Evolutionary conservation across 768 basidiomycete genomes (phyloP), one percentile per base, ranked within the genome.

Genomic region (Artomyces pyxidatus): DNA sequence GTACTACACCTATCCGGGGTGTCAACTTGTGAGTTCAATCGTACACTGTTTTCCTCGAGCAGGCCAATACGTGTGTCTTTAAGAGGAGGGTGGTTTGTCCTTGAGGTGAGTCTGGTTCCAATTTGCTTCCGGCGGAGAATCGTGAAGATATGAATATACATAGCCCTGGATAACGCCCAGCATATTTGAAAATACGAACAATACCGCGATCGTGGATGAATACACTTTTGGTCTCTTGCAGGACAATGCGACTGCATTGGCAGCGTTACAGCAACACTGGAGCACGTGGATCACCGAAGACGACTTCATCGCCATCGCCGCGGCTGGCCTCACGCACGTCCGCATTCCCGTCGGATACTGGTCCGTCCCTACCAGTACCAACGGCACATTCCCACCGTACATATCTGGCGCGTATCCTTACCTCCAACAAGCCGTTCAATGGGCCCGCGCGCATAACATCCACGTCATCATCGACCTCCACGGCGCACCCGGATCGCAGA

Each of bases 111-210:
- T n/a, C n/a, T n/a, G n/a, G n/a, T n/a, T n/a, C n/a, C n/a, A n/a
- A n/a, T n/a, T n/a, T n/a, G n/a, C n/a, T n/a, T n/a, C n/a, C n/a
- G n/a, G n/a, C n/a, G n/a, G n/a, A n/a, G n/a, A n/a, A n/a, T n/a
- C n/a, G n/a, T n/a, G n/a, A n/a, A 26, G 28, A 30, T 42, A 35
- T 45, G 38, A 37, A 26, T 28, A 16, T 35, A 35, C 47, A 11
- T 50, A 85, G 80, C 83, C 84, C 27, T 87, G 85, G 85, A 87
- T 88, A 48, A 86, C 83, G 2, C 85, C 85, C 1, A 83, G 81
- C 57, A 68, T 87, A 10, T 88, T 87, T 52, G 71, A 80, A 52
- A 74, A 69, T 58, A 84, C 79, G 29, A 71, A 72, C 32, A 79
- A 83, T 53, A 63, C 67, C 28, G 65, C 65, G 32, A 72, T 84